Evolutionary conservation across 2,329 filamentous ascomycete species (phyloP), one percentile per base, ranked within the genome.

Genomic region (Onygenales sp.): DNA sequence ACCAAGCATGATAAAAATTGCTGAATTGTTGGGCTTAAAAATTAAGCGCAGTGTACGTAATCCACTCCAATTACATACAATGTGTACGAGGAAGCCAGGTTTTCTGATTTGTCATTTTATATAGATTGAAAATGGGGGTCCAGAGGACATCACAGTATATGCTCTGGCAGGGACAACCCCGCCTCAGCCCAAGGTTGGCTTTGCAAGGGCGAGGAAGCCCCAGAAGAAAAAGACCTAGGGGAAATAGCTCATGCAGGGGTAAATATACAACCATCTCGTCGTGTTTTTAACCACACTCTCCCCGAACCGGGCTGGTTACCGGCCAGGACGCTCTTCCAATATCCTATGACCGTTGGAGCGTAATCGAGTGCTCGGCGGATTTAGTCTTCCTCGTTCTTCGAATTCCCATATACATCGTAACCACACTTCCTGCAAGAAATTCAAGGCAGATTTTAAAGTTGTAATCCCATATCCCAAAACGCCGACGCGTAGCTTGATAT

Each of bases 191-290:
- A 27, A 27, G 21, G 21, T 27, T 27, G 21, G 21, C 3, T 85
- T 85, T 67, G 78, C 81, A 27, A 79, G 80, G 67, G 82, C 82
- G 10, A 84, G 82, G 73, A 76, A 81, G 61, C 82, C 82, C 21
- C 21, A 27, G 21, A 27, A 27, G 21, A 27, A 27, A 27, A 27
- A 5, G 21, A 27, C 21, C 21, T 27, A 27, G 21, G 21, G 21
- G 5, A 27, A 27, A 27, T 27, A 27, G 21, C 21, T 1, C 21
- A 27, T 5, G 21, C 21, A 46, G n/a, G 7, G 11, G 6, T 42
- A 21, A 41, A 27, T 27, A 27, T 27, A 27, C 21, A 27, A 3
- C 21, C 21, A 27, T 27, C 21, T 27, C 21, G 3, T 27, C 21
- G 21, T 27, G 21, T 0, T 27, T 27, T 27, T 27, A 27, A 27